Percentiles rank a stretch among this genome's conserved stretches.
Evolutionary conservation across 2,329 filamentous ascomycete genomes (phyloP).

Genomic region (Plectosphaerella plurivora): DNA sequence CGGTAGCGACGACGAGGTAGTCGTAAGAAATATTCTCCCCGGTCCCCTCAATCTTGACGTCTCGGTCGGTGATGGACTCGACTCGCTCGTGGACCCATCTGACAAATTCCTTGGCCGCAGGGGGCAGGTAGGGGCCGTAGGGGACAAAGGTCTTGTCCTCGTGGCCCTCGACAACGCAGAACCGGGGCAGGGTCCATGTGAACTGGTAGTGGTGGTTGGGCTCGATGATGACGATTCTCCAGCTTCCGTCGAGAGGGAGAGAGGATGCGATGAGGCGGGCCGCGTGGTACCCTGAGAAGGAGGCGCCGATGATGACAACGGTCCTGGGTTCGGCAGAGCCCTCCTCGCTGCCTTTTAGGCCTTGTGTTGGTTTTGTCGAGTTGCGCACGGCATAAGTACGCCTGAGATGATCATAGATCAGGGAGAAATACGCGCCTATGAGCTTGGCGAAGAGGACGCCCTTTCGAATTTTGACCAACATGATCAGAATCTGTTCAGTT

Average conservation of each 20-base stretch:
- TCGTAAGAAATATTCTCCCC: conserved; percentile 45
- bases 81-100: conserved; percentile 40
- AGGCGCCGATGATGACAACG: conserved; percentile 53
- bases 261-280: conserved; percentile 41
- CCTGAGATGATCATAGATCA: conserved; percentile 14
- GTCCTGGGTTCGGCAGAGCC: conserved; percentile 26
- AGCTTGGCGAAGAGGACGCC: conserved; percentile 22
- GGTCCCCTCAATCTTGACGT: conserved; percentile 32
- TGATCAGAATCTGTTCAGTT: not conserved
- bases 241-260: conserved; percentile 40
- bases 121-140: conserved; percentile 38
- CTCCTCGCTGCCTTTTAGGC: conserved; percentile 6
- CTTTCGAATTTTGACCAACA: conserved; percentile 21
- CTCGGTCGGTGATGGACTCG: conserved; percentile 25
- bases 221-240: conserved; percentile 52
- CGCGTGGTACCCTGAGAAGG: conserved; percentile 50
- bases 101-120: conserved; percentile 25
- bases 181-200: conserved; percentile 56
- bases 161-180: conserved; percentile 49
- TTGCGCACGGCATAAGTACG: conserved; percentile 11
- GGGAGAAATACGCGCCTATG: conserved; percentile 18
- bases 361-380: conserved; percentile 8
- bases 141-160: conserved; percentile 59
- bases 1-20: conserved; percentile 55
- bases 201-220: conserved; percentile 58